Base-by-base conservation (phyloP, 208 protist genomes). In the Leishmania amazonensis region DNA sequence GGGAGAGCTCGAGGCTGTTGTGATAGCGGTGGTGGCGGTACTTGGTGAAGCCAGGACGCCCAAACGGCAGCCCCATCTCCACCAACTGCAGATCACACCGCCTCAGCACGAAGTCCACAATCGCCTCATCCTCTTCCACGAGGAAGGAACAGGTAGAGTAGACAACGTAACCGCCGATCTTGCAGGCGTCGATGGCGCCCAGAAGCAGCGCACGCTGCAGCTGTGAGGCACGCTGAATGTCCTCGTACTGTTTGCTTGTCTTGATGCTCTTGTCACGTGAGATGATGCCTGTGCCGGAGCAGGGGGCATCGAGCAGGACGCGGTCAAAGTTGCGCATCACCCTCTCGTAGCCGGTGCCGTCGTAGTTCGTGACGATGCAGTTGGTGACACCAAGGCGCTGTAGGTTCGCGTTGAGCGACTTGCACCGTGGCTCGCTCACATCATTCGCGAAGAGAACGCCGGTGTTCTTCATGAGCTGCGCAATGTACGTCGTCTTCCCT, bases 381-480 rank as follows among this genome's bases (percentile, higher is more conserved):
- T 99, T 99, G 17, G 87, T 95, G 31, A 98, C 93, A 72, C 98
- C 99, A 5, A 99, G 88, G 53, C 99, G 92, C 81, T 99, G 96
- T 54, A 99, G 87, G 87, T 99, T 99, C 28, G 96, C 99, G 64
- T 98, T 90, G 7, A 99, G 85, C n/a, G 98, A 95, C 77, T 98
- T 98, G 58, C 96, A 93, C 45, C 99, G 90, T 11, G 98, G 91
- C 83, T 96, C 94, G 81, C 97, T 99, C 51, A 98, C 81, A 85
- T 99, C 99, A 88, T 99, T 99, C 45, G 99, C 98, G 78, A 99
- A 96, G 5, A 99, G 74, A 0, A 98, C 85, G 57, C 99, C 99
- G 11, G 96, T 99, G 87, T 99, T 99, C 82, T 99, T 99, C 99
- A 99, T 99, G 51, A 99, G 84, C 49, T 98, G 93, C 6, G 96